phyloP scores from a whole-genome alignment of 129 eudicot species.

The Flaveria sonorensis region DNA sequence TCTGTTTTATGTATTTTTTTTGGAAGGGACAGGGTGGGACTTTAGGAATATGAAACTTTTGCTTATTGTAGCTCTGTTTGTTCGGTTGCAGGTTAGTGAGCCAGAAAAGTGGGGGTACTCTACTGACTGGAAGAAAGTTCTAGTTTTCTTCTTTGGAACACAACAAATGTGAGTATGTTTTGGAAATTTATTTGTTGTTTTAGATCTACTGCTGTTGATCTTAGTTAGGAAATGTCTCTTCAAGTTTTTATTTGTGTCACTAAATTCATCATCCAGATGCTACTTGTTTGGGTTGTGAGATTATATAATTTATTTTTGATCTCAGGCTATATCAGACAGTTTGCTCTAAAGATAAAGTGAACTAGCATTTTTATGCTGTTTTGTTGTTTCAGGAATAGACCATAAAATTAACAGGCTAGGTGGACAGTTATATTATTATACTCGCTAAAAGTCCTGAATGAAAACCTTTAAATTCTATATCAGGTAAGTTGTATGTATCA shows the following conservation, averaged over 20 bases:
- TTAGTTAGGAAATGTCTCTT: neutral
- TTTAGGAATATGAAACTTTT: conserved; percentile 14
- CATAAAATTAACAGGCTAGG: neutral
- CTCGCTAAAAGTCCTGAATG: conserved; percentile 7
- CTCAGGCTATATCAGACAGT: neutral
- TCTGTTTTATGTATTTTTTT: neutral
- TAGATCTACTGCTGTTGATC: conserved; percentile 18
- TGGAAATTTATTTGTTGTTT: neutral
- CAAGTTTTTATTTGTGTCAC: neutral
- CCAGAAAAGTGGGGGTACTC: conserved; percentile 87
- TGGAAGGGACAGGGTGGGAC: neutral
- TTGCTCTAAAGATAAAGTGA: neutral
- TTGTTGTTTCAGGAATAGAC: conserved; percentile 10
- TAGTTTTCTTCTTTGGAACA: conserved; percentile 83
- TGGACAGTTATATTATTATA: neutral
- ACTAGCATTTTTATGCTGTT: conserved; percentile 1
- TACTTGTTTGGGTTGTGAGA: conserved; percentile 3
- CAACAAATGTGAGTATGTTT: conserved; percentile 81
- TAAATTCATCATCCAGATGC: neutral
- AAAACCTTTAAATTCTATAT: neutral
- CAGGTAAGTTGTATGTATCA: neutral
- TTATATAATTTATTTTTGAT: neutral
- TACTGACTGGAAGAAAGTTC: conserved; percentile 77
- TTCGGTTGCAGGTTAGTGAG: conserved; percentile 77
- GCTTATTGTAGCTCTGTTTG: conserved; percentile 30